Conservation (phyloP, 176 grass and related monocot genomes). For the Calamus simplicifolius region DNA sequence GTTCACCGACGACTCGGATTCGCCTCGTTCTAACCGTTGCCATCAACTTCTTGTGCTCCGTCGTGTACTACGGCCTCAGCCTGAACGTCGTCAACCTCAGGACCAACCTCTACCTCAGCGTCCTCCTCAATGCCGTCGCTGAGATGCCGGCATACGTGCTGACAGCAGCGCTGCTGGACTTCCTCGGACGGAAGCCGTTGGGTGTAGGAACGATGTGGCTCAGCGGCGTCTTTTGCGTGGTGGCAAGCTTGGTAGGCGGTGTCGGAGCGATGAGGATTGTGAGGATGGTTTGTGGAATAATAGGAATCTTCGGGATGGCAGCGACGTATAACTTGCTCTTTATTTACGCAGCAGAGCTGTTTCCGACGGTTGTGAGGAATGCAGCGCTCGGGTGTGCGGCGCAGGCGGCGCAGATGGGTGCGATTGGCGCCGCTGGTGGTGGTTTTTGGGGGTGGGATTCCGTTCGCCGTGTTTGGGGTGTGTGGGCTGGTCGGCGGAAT, state of each 20-base stretch:
- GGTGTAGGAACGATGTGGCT: slow-evolving; percentile 53
- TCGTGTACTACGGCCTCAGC: slow-evolving; percentile 85
- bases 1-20: slow-evolving; percentile 35
- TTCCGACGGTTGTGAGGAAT: slow-evolving; percentile 82
- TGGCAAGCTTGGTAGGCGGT: slow-evolving; percentile 28
- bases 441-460: slow-evolving; percentile 42
- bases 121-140: slow-evolving; percentile 51
- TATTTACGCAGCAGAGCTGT: slow-evolving; percentile 75
- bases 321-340: slow-evolving; percentile 75
- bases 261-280: slow-evolving; percentile 24
- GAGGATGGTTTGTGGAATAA: slow-evolving; percentile 59
- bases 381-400: slow-evolving; percentile 50
- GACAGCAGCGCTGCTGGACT: slow-evolving; percentile 47
- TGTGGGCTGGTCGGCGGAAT: slow-evolving; percentile 43
- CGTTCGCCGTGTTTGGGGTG: slow-evolving; percentile 60
- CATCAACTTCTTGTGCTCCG: slow-evolving; percentile 49
- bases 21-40: slow-evolving; percentile 47
- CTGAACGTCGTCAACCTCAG: slow-evolving; percentile 93
- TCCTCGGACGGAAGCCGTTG: slow-evolving; percentile 49
- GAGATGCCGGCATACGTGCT: slow-evolving; percentile 64
- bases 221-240: slow-evolving; percentile 51
- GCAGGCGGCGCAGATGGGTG: slow-evolving; percentile 58
- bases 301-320: slow-evolving; percentile 81
- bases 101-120: slow-evolving; percentile 69
- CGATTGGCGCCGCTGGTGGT: slow-evolving; percentile 79